A percentile compares a stretch with the other conserved stretches of the same genome.
phyloP scores from a whole-genome alignment of 1,284 basidiomycete species.

The Pseudozyma pruni region DNA sequence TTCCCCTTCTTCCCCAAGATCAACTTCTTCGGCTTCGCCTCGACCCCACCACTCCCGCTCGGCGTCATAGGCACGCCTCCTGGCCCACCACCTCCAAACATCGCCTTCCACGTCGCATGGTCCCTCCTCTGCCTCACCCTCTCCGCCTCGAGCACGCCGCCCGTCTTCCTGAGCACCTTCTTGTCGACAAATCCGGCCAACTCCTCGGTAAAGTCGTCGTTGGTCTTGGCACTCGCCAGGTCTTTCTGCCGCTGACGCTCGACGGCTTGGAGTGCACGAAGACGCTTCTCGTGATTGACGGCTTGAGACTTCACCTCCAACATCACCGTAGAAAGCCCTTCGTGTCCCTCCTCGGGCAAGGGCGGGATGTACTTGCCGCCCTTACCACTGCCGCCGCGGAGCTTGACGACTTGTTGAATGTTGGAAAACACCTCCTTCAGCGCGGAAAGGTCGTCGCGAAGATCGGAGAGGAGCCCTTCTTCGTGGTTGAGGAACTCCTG shows the following conservation, averaged over 20 bases:
- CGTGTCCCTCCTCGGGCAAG: constrained; percentile 63
- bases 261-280: constrained; percentile 64
- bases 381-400: constrained; percentile 51
- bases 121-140: constrained; percentile 61
- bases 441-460: constrained; percentile 60
- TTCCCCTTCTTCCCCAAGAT: constrained; percentile 40
- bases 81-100: constrained; percentile 58
- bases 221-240: constrained; percentile 36
- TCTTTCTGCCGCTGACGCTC: constrained; percentile 63
- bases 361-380: constrained; percentile 61
- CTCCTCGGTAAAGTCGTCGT: constrained; percentile 66
- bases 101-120: constrained; percentile 61
- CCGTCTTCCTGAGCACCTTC: constrained; percentile 64
- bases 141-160: constrained; percentile 63
- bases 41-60: constrained; percentile 13
- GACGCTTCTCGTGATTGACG: constrained; percentile 65
- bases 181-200: constrained; percentile 65
- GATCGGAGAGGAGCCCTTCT: constrained; percentile 61
- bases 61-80: constrained; percentile 39
- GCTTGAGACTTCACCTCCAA: constrained; percentile 65
- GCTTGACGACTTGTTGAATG: constrained; percentile 66
- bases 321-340: constrained; percentile 66
- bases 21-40: constrained; percentile 46
- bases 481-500: constrained; percentile 82
- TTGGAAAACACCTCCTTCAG: constrained; percentile 65